Conservation (phyloP, 805 yeast genomes). For the Candida mattraensis region DNA sequence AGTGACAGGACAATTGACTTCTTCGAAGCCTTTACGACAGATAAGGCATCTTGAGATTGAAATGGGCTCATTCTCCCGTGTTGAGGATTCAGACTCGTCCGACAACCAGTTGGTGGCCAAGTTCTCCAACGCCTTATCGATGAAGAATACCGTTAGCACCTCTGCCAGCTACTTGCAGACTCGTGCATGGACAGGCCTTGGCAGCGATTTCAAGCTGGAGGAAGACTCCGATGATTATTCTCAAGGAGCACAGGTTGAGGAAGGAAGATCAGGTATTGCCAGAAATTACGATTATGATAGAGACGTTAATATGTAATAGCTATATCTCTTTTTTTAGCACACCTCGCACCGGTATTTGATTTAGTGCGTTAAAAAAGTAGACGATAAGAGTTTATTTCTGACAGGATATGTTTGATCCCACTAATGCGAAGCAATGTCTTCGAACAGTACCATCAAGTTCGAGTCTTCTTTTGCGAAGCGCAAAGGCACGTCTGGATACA, state of each 20-base stretch:
- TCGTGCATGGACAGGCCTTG: constrained; percentile 85
- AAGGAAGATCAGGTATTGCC: constrained; percentile 87
- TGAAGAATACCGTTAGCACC: constrained; percentile 82
- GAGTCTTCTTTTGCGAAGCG: constrained; percentile 25
- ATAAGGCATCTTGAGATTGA: constrained; percentile 64
- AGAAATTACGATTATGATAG: constrained; percentile 67
- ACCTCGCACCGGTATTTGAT: too few species aligned
- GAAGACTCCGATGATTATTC: constrained; percentile 40
- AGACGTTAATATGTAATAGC: constrained; percentile 5
- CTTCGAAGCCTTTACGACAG: constrained; percentile 75
- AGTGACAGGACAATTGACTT: constrained; percentile 75
- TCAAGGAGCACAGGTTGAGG: constrained; percentile 79
- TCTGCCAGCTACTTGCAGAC: constrained; percentile 76
- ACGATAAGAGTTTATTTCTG: too few species aligned
- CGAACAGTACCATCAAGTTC: constrained; percentile 7
- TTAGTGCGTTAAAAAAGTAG: too few species aligned
- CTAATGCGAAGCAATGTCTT: background rate
- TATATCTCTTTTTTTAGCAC: too few species aligned
- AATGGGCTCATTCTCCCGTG: constrained; percentile 32
- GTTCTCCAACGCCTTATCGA: constrained; percentile 57
- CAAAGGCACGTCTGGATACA: constrained; percentile 2
- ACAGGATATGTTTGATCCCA: background rate
- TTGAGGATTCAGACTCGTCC: constrained; percentile 20
- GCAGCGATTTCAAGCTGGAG: constrained; percentile 63
- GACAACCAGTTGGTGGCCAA: constrained; percentile 49